Conservation (phyloP, 2,329 filamentous ascomycete species). For the Davidsoniella eucalypti region DNA sequence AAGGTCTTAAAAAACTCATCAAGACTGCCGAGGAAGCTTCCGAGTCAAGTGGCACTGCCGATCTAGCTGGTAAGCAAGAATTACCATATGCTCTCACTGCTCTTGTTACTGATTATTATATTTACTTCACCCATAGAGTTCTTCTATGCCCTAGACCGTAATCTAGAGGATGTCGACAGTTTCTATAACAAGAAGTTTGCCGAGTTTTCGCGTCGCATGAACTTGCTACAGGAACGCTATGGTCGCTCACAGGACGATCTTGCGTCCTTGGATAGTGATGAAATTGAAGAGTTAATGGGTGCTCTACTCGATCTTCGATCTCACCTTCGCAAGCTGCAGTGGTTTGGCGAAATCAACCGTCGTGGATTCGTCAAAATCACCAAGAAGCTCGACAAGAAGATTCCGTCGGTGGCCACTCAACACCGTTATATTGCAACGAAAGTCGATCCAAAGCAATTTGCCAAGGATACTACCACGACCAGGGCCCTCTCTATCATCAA, state of each 20-base stretch:
- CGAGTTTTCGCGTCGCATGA: conserved; percentile 69
- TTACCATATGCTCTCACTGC: neutral
- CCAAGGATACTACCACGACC: conserved; percentile 45
- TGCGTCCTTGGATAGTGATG: conserved; percentile 66
- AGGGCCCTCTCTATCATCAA: conserved; percentile 52
- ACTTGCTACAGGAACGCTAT: conserved; percentile 76
- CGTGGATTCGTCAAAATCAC: conserved; percentile 96
- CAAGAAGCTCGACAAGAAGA: conserved; percentile 96
- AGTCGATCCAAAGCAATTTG: conserved; percentile 77
- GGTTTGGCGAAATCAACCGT: conserved; percentile 95
- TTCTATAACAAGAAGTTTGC: conserved; percentile 95
- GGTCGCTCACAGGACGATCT: conserved; percentile 54
- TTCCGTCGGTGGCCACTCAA: conserved; percentile 59
- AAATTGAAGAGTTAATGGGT: conserved; percentile 79
- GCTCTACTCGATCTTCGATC: conserved; percentile 77
- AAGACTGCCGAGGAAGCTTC: conserved; percentile 55
- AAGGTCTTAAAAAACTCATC: conserved; percentile 86
- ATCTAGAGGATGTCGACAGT: conserved; percentile 87
- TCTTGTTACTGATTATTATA: neutral
- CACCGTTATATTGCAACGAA: conserved; percentile 77
- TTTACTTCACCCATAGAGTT: conserved; percentile 47
- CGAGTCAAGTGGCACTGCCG: conserved; percentile 56
- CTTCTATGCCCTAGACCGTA: conserved; percentile 91
- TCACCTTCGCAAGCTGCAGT: conserved; percentile 80
- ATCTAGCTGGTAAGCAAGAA: conserved; percentile 59